Percentiles rank a stretch among this genome's conserved stretches.
phyloP scores from a whole-genome alignment of 1,139 yeast genomes.

The Protomyces lactucae-debilis region DNA sequence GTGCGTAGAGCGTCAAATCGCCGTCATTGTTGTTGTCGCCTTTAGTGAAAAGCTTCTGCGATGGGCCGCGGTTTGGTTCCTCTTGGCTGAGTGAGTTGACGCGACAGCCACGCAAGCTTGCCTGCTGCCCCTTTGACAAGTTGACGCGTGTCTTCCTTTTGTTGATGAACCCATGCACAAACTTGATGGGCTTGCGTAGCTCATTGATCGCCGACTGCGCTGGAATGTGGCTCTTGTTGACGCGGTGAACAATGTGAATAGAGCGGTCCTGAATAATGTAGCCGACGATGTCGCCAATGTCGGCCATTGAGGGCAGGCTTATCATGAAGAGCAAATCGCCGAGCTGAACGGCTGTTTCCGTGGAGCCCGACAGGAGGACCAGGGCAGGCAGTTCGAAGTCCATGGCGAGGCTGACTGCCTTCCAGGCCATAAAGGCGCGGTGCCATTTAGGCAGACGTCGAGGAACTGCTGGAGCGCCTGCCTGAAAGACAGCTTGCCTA shows the following conservation, averaged over 20 bases:
- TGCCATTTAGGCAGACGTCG: conserved; percentile 26
- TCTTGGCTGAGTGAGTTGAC: conserved; percentile 33
- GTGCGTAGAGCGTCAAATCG: conserved; percentile 79
- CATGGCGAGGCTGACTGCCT: conserved; percentile 67
- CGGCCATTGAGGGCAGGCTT: conserved; percentile 66
- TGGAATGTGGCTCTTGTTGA: conserved; percentile 66
- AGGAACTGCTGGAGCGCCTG: conserved; percentile 24
- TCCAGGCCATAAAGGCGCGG: conserved; percentile 91
- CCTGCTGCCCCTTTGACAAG: background rate
- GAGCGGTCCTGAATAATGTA: conserved; percentile 74
- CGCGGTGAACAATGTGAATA: conserved; percentile 95
- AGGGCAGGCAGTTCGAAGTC: conserved; percentile 91
- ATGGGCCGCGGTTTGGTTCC: conserved; percentile 7
- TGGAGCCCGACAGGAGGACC: conserved; percentile 93
- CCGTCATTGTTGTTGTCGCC: conserved; percentile 96
- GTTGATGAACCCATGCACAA: background rate
- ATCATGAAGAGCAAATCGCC: conserved; percentile 90
- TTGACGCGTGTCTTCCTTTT: background rate
- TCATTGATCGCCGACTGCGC: conserved; percentile 33
- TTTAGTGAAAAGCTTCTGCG: conserved; percentile 62
- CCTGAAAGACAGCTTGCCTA: conserved; percentile 16
- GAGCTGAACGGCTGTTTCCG: conserved; percentile 99
- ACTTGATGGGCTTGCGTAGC: conserved; percentile 6
- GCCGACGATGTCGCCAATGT: conserved; percentile 96
- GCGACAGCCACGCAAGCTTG: conserved; percentile 2